phyloP scores from a whole-genome alignment of 1,139 yeast genomes.

The Suhomyces terraborum region DNA sequence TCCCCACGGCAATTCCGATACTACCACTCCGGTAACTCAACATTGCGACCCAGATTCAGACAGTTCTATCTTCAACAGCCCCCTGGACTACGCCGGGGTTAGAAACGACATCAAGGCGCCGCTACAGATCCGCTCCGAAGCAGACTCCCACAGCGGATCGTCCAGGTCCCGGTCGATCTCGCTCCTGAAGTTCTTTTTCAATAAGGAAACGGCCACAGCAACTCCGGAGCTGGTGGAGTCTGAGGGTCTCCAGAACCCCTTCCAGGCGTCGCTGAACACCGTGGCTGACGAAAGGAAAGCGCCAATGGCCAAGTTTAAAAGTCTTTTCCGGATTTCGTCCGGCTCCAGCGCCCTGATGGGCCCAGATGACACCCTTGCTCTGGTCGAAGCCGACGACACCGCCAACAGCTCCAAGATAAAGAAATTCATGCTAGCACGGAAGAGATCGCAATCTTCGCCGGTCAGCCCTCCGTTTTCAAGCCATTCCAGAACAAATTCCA shows the following conservation, averaged over 20 bases:
- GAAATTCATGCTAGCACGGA: constrained; percentile 24
- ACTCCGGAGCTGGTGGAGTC: constrained; percentile 7
- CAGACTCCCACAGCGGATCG: constrained; percentile 9
- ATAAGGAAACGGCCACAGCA: constrained; percentile 16
- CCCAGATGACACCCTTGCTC: not conserved
- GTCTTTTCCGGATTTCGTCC: constrained; percentile 18
- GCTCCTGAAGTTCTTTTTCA: constrained; percentile 22
- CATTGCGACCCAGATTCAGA: constrained; percentile 7
- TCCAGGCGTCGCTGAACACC: constrained; percentile 9
- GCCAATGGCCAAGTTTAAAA: constrained; percentile 19
- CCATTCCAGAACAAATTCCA: constrained; percentile 7
- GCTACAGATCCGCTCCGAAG: constrained; percentile 14
- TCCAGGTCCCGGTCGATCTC: constrained; percentile 23
- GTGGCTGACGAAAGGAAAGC: constrained; percentile 15
- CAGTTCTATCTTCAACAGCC: constrained; percentile 10
- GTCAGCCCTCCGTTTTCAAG: constrained; percentile 15
- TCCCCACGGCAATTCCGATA: not conserved
- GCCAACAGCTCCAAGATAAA: constrained; percentile 6
- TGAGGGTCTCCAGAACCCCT: constrained; percentile 7
- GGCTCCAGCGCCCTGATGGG: constrained; percentile 4
- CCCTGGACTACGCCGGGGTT: constrained; percentile 2
- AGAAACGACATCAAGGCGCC: constrained; percentile 13
- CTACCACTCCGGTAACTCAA: constrained; percentile 1
- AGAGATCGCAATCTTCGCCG: constrained; percentile 30
- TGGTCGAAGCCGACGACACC: not conserved